Base-by-base conservation (phyloP, 257 asterid genomes). In the Anisodus tanguticus region DNA sequence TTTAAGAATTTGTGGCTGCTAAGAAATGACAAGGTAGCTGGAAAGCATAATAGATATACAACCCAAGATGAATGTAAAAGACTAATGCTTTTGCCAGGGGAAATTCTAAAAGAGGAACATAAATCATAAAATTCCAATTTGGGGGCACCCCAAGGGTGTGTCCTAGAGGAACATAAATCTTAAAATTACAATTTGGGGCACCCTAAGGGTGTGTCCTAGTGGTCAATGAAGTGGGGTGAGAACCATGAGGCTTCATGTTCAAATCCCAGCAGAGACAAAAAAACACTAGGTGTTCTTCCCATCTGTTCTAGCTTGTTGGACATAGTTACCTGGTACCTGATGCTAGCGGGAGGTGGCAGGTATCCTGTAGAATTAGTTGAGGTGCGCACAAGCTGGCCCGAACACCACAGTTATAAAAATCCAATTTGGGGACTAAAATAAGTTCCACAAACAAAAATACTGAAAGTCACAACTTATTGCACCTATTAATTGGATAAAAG, bases 21-120 rank as follows among this genome's bases (percentile, higher is more conserved):
- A 77, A 53, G 79, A 77, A 26, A 15, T 77, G 66, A 77, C 49
- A 77, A 77, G 31, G 64, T 8, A 35, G 82, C 26, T 19, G 19
- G 19, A 19, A 53, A 77, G 64, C 82, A 26, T 77, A 77, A 15
- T 53, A 53, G 82, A 53, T 53, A 54, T 13, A 31, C 15, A 77
- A 31, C 66, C 82, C 0, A 53, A 77, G 26, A 53, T 53, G 66
- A 53, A 77, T 53, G 63, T 26, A 31, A 31, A 45, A 71, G 39
- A n/a, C 8, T n/a, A 43, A 45, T 45, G 82, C 9, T 53, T 76
- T 53, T 77, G 9, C 64, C 37, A 1, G 31, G 22, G 81, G 82
- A 76, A 31, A 51, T 54, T 0, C 82, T 77, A 53, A 53, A 53
- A 77, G 45, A 26, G 55, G 81, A 74, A 49, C 19, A 49, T 16